Conservation (phyloP, 352 stramenopile genomes). For the Pythium biforme region DNA sequence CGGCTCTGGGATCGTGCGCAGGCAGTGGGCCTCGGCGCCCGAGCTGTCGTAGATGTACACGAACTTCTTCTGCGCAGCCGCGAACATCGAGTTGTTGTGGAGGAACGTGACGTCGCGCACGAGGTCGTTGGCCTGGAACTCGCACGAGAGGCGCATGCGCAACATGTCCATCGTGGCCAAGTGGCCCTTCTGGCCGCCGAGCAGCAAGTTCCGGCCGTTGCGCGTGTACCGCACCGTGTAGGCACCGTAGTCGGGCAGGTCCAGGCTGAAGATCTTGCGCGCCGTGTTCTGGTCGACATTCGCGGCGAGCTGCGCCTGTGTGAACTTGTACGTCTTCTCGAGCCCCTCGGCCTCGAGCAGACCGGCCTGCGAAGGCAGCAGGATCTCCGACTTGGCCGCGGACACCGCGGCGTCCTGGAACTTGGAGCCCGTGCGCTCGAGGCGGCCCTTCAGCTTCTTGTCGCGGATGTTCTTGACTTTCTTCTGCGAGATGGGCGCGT, state of each 20-base stretch:
- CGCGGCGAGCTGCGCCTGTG: slow-evolving; percentile 82
- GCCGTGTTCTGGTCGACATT: slow-evolving; percentile 94
- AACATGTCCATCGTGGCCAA: slow-evolving; percentile 94
- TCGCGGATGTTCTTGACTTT: slow-evolving; percentile 78
- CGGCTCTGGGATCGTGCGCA: slow-evolving; percentile 92
- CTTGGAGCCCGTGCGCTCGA: slow-evolving; percentile 75
- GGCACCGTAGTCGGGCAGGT: slow-evolving; percentile 90
- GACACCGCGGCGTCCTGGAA: slow-evolving; percentile 81
- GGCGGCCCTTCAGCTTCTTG: slow-evolving; percentile 83
- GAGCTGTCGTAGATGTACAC: slow-evolving; percentile 98
- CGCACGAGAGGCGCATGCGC: slow-evolving; percentile 88
- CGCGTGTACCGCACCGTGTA: slow-evolving; percentile 95
- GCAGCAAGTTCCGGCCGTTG: slow-evolving; percentile 94
- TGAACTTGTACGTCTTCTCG: slow-evolving; percentile 96
- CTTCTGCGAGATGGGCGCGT: slow-evolving; percentile 49
- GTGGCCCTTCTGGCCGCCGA: slow-evolving; percentile 94
- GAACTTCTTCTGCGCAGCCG: slow-evolving; percentile 96
- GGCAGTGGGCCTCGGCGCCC: slow-evolving; percentile 96
- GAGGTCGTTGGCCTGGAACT: slow-evolving; percentile 94
- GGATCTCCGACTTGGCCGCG: slow-evolving; percentile 89
- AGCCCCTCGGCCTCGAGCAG: slow-evolving; percentile 95
- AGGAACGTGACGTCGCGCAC: slow-evolving; percentile 96
- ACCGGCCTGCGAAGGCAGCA: slow-evolving; percentile 84
- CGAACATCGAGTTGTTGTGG: slow-evolving; percentile 98
- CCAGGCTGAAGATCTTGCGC: slow-evolving; percentile 95